phyloP scores from a whole-genome alignment of 2,329 filamentous ascomycete species.

The Pseudogymnoascus verrucosus region DNA sequence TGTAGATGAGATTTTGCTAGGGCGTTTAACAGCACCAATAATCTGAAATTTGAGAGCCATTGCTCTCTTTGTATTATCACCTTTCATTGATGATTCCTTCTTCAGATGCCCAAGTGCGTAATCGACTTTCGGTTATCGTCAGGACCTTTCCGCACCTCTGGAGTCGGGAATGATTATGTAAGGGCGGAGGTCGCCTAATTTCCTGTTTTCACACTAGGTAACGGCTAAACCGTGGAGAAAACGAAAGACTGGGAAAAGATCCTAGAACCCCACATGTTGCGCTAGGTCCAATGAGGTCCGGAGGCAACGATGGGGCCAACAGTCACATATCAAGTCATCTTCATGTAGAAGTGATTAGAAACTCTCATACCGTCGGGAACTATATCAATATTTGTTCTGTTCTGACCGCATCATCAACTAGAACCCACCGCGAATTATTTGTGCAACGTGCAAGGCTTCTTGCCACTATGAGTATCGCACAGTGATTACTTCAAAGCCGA shows the following conservation, averaged over 20 bases:
- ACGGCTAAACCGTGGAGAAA: constrained; percentile 7
- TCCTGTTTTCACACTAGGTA: not conserved
- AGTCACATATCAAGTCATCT: not conserved
- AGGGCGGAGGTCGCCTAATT: not conserved
- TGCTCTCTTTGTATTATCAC: not conserved
- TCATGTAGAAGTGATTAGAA: not conserved
- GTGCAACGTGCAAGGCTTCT: too few relatives aligned
- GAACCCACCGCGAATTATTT: too few relatives aligned
- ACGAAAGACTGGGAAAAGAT: not conserved
- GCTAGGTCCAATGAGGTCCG: not conserved
- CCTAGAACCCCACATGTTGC: not conserved
- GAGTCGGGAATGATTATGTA: not conserved
- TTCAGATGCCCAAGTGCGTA: not conserved
- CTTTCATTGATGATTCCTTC: not conserved
- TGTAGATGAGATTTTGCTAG: not conserved
- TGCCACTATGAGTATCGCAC: not conserved
- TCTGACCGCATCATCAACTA: not conserved
- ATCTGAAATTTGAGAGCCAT: not conserved
- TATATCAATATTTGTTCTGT: not conserved
- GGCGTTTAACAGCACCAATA: not conserved
- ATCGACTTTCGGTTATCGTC: constrained; percentile 1
- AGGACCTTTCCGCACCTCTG: not conserved
- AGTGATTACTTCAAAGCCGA: not conserved
- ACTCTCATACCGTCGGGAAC: not conserved
- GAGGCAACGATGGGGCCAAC: not conserved